Conservation (phyloP, 345 rosid species). For the Arabidopsis suecica region DNA sequence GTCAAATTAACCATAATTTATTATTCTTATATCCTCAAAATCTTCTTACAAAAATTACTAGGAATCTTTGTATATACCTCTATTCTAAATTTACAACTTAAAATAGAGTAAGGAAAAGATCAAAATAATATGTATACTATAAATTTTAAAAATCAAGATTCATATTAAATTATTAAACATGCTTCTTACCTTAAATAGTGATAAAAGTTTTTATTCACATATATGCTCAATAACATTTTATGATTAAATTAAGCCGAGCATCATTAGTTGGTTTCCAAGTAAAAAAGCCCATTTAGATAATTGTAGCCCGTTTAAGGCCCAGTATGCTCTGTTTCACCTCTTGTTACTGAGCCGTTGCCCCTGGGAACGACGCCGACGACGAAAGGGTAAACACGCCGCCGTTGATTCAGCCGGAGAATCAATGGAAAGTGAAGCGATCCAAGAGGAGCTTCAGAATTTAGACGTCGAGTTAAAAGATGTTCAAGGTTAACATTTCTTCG, state of each 20-base stretch:
- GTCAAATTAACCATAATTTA: not conserved
- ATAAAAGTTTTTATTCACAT: too few species aligned
- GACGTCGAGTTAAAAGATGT: conserved; percentile 66
- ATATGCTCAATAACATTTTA: not conserved
- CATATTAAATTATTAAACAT: too few species aligned
- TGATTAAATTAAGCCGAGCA: not conserved
- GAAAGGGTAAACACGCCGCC: conserved; percentile 16
- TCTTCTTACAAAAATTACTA: too few species aligned
- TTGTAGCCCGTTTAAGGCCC: conserved; percentile 18
- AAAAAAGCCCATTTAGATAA: conserved; percentile 6
- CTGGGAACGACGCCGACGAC: conserved; percentile 23
- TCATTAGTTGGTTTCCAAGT: not conserved
- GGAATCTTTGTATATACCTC: too few species aligned
- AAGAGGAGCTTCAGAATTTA: conserved; percentile 63
- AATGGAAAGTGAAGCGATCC: conserved; percentile 62
- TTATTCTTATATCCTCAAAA: too few species aligned
- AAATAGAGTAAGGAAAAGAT: too few species aligned
- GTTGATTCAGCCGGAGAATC: conserved; percentile 24
- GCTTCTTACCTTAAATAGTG: too few species aligned
- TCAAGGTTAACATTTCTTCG: conserved; percentile 57
- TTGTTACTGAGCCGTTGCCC: conserved; percentile 12
- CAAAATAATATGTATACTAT: too few species aligned
- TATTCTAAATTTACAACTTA: too few species aligned
- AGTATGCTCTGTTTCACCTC: conserved; percentile 16
- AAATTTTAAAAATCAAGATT: too few species aligned